Evolutionary conservation across 805 yeast species (phyloP), one percentile per base, ranked within the genome.

Genomic region (Candida dendrica): DNA sequence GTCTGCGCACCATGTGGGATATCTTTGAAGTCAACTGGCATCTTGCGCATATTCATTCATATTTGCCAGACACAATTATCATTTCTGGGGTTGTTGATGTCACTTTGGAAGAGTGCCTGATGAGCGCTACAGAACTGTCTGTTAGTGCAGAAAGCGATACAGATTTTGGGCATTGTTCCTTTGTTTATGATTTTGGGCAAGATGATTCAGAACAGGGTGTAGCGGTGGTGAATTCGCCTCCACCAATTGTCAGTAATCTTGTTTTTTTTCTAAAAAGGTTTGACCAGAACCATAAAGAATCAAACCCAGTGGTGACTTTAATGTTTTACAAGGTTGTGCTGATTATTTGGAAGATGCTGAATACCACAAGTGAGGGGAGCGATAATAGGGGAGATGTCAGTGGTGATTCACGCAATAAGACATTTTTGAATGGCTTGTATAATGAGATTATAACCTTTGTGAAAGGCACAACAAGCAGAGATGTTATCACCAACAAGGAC

Each of bases 1-100:
- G 17, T 22, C 8, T 22, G 8, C 24, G 24, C 24, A 22, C 24
- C 11, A 37, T 37, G 39, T 37, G 39, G 39, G 39, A 37, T 29
- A 18, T 37, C 10, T 29, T 37, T 19, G 39, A 37, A 19, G 7
- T 33, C 3, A 37, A 30, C 18, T 37, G 39, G 39, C 27, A 37
- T 17, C 13, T 37, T 9, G 39, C 39, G 9, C 29, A 37, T 37
- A 29, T 29, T 37, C 39, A 37, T 37, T 18, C 30, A 18, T 26
- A 29, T 20, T 15, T 37, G 18, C 39, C 39, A 4, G 39, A 37
- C 18, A 37, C 20, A 13, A 33, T 30, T 6, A 37, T 37, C 4
- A 27, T 18, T 5, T 29, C 34, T 10, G 39, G 39, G 6, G 18
- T 37, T 17, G 34, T 37, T n/a, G 34, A 29, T 22, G 39, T 37